These are phyloP conservation scores for Cutaneotrichosporon cutaneum DNA, from an alignment of 1,284 basidiomycete genomes.

Conservation along the genomic window DNA sequence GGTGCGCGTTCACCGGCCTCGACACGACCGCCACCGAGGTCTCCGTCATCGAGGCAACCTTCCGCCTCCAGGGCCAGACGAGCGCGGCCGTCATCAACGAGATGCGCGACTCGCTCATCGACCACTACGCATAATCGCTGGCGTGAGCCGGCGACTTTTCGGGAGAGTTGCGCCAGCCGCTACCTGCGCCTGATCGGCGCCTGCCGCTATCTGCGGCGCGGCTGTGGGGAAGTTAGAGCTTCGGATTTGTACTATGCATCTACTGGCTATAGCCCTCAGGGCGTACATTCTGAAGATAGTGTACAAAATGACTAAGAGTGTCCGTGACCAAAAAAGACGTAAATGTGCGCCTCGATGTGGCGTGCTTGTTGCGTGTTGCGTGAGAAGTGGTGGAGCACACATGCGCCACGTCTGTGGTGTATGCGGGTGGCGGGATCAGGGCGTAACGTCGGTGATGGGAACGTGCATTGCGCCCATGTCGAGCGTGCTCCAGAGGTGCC, in stretches of 20 bases:
- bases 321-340: neutral
- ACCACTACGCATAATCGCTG: conserved; percentile 74
- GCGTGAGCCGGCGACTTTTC: too few relatives aligned
- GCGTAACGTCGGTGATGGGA: conserved; percentile 1
- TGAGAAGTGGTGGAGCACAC: neutral
- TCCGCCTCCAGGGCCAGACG: conserved; percentile 87
- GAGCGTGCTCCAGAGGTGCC: conserved; percentile 19
- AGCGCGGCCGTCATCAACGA: conserved; percentile 84
- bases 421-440: neutral
- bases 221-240: neutral
- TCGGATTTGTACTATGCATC: conserved; percentile 10
- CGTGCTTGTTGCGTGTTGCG: neutral
- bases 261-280: conserved; percentile 5
- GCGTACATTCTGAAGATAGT: neutral
- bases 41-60: conserved; percentile 94
- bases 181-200: neutral
- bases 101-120: conserved; percentile 90
- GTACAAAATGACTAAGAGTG: neutral
- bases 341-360: neutral
- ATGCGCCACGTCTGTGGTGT: neutral
- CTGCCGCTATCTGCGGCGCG: neutral
- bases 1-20: conserved; percentile 94
- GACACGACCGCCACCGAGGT: conserved; percentile 98
- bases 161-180: neutral
- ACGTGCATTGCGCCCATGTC: conserved; percentile 1